Evolutionary conservation across 2,329 filamentous ascomycete genomes (phyloP).

Genomic region (Colletotrichum trifolii): DNA sequence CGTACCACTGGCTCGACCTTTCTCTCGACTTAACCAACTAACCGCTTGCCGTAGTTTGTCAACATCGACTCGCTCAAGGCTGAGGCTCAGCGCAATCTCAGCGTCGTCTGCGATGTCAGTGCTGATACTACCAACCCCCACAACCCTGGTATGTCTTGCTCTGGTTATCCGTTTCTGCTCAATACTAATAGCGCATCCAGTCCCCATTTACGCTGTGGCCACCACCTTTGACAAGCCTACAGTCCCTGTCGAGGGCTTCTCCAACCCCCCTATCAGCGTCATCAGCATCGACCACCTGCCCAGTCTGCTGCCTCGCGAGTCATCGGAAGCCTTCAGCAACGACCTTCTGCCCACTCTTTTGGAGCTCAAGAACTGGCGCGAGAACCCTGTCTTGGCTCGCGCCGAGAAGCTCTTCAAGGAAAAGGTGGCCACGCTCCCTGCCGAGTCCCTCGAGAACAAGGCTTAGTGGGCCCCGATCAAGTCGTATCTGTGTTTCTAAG

Average conservation of each 20-base stretch:
- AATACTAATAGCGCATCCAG: constrained; percentile 41
- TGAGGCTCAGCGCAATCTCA: constrained; percentile 72
- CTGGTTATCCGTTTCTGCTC: constrained; percentile 31
- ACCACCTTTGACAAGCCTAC: constrained; percentile 93
- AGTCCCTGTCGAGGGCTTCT: constrained; percentile 73
- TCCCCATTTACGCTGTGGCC: constrained; percentile 85
- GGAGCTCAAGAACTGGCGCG: constrained; percentile 79
- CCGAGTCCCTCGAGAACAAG: constrained; percentile 42
- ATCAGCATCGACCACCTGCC: constrained; percentile 92
- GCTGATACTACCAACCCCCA: constrained; percentile 80
- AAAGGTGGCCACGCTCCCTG: constrained; percentile 76
- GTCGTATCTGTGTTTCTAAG: constrained; percentile 29
- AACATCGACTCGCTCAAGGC: constrained; percentile 75
- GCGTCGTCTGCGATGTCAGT: constrained; percentile 83
- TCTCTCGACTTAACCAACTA: constrained; percentile 48
- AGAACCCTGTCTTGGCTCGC: constrained; percentile 82
- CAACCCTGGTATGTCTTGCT: constrained; percentile 53
- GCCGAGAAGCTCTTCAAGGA: constrained; percentile 87
- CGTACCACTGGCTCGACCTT: not conserved
- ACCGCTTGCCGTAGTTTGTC: constrained; percentile 70
- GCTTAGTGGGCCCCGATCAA: constrained; percentile 32
- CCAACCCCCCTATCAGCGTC: constrained; percentile 74
- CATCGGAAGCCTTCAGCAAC: constrained; percentile 84
- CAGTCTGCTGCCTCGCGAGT: constrained; percentile 84
- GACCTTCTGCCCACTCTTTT: constrained; percentile 83